Evolutionary conservation across 768 basidiomycete genomes (phyloP).

Genomic region (Leccinum subtestaceum): DNA sequence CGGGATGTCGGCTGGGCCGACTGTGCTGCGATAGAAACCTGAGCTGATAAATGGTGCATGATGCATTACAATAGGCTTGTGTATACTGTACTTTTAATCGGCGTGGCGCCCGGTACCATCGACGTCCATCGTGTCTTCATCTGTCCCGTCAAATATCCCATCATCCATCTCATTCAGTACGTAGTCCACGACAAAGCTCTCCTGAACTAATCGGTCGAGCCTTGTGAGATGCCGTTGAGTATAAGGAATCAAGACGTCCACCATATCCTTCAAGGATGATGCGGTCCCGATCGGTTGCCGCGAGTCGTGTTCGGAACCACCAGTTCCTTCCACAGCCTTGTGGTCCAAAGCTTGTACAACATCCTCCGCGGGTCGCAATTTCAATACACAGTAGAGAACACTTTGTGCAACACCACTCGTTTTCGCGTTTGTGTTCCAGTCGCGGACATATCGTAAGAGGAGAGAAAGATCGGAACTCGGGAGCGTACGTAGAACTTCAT

Average conservation of each 20-base stretch:
- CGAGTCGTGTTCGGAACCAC: slow-evolving; percentile 31
- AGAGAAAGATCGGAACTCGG: slow-evolving; percentile 71
- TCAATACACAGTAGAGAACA: slow-evolving; percentile 78
- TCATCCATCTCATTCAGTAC: slow-evolving; percentile 85
- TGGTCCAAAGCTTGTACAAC: slow-evolving; percentile 61
- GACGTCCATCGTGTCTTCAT: slow-evolving; percentile 44
- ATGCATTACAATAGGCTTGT: slow-evolving; percentile 1
- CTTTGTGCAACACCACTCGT: slow-evolving; percentile 83
- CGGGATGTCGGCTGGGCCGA: slow-evolving; percentile 61
- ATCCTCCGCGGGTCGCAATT: slow-evolving; percentile 71
- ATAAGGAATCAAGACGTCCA: slow-evolving; percentile 89
- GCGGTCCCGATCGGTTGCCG: slow-evolving; percentile 18
- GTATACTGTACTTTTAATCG: slow-evolving; percentile 20
- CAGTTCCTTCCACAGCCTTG: slow-evolving; percentile 14
- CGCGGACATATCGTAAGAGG: slow-evolving; percentile 76
- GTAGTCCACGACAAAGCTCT: slow-evolving; percentile 94
- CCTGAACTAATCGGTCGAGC: slow-evolving; percentile 85
- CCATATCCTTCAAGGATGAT: slow-evolving; percentile 59
- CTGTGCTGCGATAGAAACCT: slow-evolving; percentile 4
- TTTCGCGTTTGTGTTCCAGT: slow-evolving; percentile 96
- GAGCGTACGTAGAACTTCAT: slow-evolving; percentile 77
- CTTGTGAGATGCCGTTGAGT: slow-evolving; percentile 89
- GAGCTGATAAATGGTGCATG: background rate
- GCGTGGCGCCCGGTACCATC: slow-evolving; percentile 3
- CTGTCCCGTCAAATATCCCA: slow-evolving; percentile 58